Percentiles rank a stretch among this genome's conserved stretches.
These are phyloP conservation scores for Diaporthe citrichinensis DNA, from an alignment of 2,329 filamentous ascomycete species.

Conservation along the genomic window DNA sequence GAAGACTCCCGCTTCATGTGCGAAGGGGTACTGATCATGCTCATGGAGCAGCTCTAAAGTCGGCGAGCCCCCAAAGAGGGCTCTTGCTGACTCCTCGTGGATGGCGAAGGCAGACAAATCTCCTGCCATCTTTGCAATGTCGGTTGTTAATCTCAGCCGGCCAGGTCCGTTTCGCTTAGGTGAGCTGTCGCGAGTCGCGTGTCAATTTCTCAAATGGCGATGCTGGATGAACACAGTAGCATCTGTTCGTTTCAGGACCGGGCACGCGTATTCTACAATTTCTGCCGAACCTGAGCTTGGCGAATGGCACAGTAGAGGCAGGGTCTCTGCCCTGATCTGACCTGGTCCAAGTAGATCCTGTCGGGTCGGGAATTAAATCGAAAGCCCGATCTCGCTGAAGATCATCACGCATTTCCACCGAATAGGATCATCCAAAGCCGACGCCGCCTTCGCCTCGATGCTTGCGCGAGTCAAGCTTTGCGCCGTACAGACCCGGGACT, in stretches of 20 bases:
- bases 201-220: not conserved
- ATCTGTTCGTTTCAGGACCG: not conserved
- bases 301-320: not conserved
- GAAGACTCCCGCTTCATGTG: slow-evolving; percentile 59
- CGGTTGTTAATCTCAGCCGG: not conserved
- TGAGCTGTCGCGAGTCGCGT: too few species aligned
- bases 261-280: not conserved
- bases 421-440: not conserved
- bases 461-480: slow-evolving; percentile 3
- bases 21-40: slow-evolving; percentile 59
- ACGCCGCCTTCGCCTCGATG: not conserved
- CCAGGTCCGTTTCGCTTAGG: not conserved
- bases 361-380: not conserved
- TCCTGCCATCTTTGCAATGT: slow-evolving; percentile 7
- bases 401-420: not conserved
- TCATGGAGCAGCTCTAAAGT: slow-evolving; percentile 55
- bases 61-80: slow-evolving; percentile 53
- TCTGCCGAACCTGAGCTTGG: not conserved
- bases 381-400: not conserved
- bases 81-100: slow-evolving; percentile 24
- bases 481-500: not conserved
- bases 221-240: not conserved
- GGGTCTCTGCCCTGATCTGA: not conserved
- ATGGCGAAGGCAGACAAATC: slow-evolving; percentile 21
- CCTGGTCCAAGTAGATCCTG: not conserved